Conservation (phyloP, 257 asterid species). For the Nicotiana obtusifolia region DNA sequence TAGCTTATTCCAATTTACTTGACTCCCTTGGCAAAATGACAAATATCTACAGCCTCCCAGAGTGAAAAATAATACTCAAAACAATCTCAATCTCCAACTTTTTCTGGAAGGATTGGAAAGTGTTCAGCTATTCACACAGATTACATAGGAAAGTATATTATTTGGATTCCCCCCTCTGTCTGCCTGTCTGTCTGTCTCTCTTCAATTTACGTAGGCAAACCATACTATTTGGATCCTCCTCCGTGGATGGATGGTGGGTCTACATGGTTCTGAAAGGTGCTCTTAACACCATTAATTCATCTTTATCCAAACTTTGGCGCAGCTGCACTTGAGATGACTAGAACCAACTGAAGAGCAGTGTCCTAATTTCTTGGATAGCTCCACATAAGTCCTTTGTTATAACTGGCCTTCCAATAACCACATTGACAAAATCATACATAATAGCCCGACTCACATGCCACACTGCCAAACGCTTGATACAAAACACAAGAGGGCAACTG, state of each 20-base stretch:
- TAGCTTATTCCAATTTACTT: background rate
- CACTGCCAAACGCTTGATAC: background rate
- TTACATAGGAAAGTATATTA: background rate
- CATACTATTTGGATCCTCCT: background rate
- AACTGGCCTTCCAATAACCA: background rate
- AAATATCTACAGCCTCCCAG: background rate
- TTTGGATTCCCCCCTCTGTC: background rate
- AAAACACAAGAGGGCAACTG: background rate
- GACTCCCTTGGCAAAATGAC: background rate
- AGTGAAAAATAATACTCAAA: background rate
- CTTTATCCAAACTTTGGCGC: background rate
- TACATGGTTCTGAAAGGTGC: conserved; percentile 4
- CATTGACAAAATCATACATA: background rate
- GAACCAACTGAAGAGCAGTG: background rate
- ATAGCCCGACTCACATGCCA: background rate
- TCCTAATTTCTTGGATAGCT: background rate
- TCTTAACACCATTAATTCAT: background rate
- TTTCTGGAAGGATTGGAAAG: background rate
- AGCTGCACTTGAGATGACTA: background rate
- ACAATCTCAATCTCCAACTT: background rate
- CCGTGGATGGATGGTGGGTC: background rate
- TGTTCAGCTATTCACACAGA: conserved; percentile 3
- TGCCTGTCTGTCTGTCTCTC: background rate
- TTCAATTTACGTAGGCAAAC: background rate
- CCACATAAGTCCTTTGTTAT: background rate